Conservation (phyloP, 495 filamentous ascomycete genomes). For the Hypoxylon fuscum region DNA sequence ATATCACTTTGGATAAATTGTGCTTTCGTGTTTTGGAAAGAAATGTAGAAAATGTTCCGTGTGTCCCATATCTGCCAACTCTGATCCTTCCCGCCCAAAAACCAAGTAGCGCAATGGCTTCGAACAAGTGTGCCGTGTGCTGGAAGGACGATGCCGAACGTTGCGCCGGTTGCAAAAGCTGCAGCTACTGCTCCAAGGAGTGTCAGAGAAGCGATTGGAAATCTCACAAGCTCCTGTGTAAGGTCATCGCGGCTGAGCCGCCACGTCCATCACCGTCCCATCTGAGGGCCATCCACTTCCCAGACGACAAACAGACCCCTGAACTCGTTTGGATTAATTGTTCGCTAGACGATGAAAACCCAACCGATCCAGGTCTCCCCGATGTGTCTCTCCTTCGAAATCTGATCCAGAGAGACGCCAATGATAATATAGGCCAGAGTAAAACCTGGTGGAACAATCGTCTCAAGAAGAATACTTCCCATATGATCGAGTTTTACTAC, state of each 20-base stretch:
- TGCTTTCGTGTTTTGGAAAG: no score
- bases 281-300: constrained; percentile 13
- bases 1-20: no score
- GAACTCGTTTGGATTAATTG: neutral
- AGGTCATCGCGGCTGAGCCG: neutral
- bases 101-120: neutral
- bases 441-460: neutral
- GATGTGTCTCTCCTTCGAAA: neutral
- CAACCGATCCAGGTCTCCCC: neutral
- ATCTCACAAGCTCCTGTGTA: constrained; percentile 14
- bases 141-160: constrained; percentile 1
- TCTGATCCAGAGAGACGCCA: neutral
- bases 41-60: no score
- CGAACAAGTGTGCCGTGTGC: constrained; percentile 9
- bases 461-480: neutral
- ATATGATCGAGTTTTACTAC: neutral
- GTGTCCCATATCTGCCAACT: no score
- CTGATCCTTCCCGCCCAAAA: neutral
- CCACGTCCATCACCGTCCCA: constrained; percentile 13
- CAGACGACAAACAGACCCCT: constrained; percentile 1
- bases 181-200: constrained; percentile 19
- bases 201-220: constrained; percentile 19
- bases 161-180: constrained; percentile 10
- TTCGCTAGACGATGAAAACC: neutral
- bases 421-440: neutral